A percentile compares a stretch with the other conserved stretches of the same genome.
Evolutionary conservation across 805 yeast species (phyloP).

Genomic region (Candida bentonensis): DNA sequence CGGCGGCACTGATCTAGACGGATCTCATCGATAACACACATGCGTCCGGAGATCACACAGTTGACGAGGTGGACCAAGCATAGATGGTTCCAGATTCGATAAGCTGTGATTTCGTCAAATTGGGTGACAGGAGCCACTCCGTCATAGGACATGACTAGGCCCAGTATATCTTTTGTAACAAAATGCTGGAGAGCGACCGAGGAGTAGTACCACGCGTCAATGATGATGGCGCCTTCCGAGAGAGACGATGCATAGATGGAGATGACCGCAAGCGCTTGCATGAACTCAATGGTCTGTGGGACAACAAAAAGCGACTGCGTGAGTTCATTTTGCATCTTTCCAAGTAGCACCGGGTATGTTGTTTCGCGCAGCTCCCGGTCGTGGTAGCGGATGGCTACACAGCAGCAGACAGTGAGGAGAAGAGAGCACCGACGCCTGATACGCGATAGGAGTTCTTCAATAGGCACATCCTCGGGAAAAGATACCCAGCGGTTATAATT

Average conservation of each 20-base stretch:
- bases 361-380: conserved; percentile 26
- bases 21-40: conserved; percentile 45
- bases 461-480: conserved; percentile 40
- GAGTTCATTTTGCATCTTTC: conserved; percentile 36
- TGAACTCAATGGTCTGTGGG: conserved; percentile 40
- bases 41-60: conserved; percentile 51
- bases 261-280: conserved; percentile 54
- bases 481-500: conserved; percentile 70
- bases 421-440: conserved; percentile 40
- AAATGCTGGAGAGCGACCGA: conserved; percentile 53
- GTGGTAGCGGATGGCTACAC: conserved; percentile 43
- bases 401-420: conserved; percentile 52
- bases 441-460: conserved; percentile 34
- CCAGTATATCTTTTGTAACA: conserved; percentile 31
- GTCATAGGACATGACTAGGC: conserved; percentile 14
- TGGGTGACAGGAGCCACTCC: conserved; percentile 25
- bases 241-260: conserved; percentile 53
- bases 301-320: conserved; percentile 28
- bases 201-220: conserved; percentile 62
- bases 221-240: conserved; percentile 34
- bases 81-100: conserved; percentile 60
- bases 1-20: conserved; percentile 45
- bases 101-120: conserved; percentile 38
- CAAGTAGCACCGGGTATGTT: conserved; percentile 30
- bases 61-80: conserved; percentile 53